A percentile compares a stretch with the other conserved stretches of the same genome.
These are phyloP conservation scores for Pulveroboletus ravenelii DNA, from an alignment of 768 basidiomycete genomes.

Conservation along the genomic window DNA sequence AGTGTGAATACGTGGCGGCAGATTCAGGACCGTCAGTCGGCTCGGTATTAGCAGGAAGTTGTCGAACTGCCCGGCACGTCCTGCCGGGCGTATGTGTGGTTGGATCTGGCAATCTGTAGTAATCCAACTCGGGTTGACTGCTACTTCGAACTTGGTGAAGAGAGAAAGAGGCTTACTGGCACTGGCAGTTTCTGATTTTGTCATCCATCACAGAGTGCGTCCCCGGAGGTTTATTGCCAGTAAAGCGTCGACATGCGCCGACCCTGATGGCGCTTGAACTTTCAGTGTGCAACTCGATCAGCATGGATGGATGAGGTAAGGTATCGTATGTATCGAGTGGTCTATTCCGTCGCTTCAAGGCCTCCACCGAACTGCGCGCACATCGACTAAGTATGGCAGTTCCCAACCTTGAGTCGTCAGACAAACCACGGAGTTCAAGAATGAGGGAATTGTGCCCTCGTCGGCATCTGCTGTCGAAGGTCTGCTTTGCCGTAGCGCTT, in stretches of 20 bases:
- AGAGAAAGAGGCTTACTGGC: not conserved
- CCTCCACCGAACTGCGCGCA: no score
- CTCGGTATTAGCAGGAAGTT: not conserved
- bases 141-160: not conserved
- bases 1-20: no score
- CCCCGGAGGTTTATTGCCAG: not conserved
- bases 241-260: not conserved
- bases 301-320: no score
- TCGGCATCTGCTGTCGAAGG: not conserved
- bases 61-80: not conserved
- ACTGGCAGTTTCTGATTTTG: no score
- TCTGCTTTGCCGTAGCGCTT: not conserved
- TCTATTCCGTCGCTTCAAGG: no score
- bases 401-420: not conserved
- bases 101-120: no score
- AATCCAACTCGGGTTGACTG: not conserved
- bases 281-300: no score
- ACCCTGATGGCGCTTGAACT: no score
- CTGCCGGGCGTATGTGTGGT: not conserved
- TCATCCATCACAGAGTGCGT: not conserved
- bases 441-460: not conserved
- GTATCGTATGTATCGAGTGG: no score
- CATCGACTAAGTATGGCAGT: not conserved
- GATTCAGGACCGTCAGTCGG: not conserved
- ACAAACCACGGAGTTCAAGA: not conserved